Conservation (phyloP, 257 asterid genomes). For the Henckelia pumila region DNA sequence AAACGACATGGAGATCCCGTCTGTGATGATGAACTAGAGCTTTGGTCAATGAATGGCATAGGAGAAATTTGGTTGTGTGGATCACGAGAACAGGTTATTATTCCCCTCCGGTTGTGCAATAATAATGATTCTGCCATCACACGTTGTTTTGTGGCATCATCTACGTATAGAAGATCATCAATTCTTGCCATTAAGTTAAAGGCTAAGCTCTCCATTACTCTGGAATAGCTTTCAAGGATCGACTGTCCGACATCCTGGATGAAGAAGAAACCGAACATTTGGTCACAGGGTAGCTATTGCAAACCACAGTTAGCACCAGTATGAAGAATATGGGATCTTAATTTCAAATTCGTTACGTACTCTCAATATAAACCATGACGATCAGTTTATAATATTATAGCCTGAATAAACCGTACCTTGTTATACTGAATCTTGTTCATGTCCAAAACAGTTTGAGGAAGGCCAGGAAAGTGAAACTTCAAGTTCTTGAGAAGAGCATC, state of each 20-base stretch:
- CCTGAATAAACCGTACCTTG: conserved; percentile 48
- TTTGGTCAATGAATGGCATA: conserved; percentile 43
- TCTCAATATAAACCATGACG: not conserved
- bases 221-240: conserved; percentile 94
- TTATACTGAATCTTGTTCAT: conserved; percentile 76
- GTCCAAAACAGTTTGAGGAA: conserved; percentile 82
- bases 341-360: not conserved
- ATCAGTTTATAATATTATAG: not conserved
- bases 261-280: not conserved
- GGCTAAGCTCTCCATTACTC: conserved; percentile 90
- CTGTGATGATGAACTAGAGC: conserved; percentile 39
- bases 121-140: conserved; percentile 48
- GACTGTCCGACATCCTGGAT: conserved; percentile 88
- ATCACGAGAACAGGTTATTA: conserved; percentile 29
- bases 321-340: not conserved
- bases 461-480: conserved; percentile 73
- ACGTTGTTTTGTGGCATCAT: conserved; percentile 75
- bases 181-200: conserved; percentile 75
- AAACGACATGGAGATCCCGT: conserved; percentile 41
- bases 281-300: not conserved
- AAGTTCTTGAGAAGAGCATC: conserved; percentile 66
- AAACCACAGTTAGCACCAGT: not conserved
- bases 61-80: conserved; percentile 41
- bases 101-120: conserved; percentile 33
- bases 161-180: conserved; percentile 77